Evolutionary conservation across 169 alveolate species (phyloP), one percentile per base, ranked within the genome.

Genomic region (Pseudocohnilembus persalinus): DNA sequence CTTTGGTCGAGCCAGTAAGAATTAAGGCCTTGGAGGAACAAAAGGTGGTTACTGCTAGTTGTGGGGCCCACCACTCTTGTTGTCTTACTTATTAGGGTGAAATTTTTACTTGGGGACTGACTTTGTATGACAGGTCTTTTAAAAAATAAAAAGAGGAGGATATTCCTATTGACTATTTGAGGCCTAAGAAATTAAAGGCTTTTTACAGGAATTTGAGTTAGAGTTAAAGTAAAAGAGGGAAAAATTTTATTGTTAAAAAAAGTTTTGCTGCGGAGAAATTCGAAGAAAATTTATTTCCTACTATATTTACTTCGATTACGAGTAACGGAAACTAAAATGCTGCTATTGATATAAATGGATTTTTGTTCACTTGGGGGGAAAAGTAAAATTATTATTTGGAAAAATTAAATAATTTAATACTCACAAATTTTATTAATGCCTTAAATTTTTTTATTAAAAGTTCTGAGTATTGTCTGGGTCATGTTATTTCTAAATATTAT

Each of bases 81-180:
- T 68, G 76, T 15, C 1, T 79, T 0, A 79, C 35, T n/a, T 79
- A 34, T 79, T 49, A 79, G 63, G 84, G 84, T 0, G 84, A 79
- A 79, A 79, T 79, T 27, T 79, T 49, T 63, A 49, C 84, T 0
- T 79, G 84, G 84, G 84, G 84, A 0, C 35, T 24, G 29, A 79
- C 84, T 0, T 29, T 79, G 0, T 79, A 79, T 72, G 31, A 33
- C 0, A n/a, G n/a, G n/a, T n/a, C n/a, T n/a, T n/a, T n/a, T n/a
- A 79, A 79, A 64, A 35, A 79, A 28, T 34, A 79, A 29, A 49
- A 79, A 29, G 33, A 79, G 63, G 6, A 11, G 20, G 20, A 49
- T 20, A 49, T 49, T 49, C 68, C 68, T 11, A 49, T 49, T 49
- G 68, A 49, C 68, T 49, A 11, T 49, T 49, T 49, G 68, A 49